Evolutionary conservation across 768 basidiomycete genomes (phyloP), one percentile per base, ranked within the genome.

Genomic region (Chalciporus pseudorubinellus): DNA sequence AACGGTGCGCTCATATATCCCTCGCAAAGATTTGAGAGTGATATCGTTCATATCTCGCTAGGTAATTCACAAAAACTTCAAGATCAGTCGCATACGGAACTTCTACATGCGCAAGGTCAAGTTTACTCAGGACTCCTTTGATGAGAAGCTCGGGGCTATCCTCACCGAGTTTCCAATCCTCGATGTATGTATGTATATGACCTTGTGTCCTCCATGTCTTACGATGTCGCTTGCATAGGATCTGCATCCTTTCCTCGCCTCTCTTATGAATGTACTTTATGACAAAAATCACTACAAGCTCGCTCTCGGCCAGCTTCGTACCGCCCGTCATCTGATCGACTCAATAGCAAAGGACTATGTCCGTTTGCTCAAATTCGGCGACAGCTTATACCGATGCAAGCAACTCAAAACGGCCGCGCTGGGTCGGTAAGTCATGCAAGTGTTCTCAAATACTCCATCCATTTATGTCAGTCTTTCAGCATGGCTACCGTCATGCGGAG

Each of bases 271-370:
- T 71, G 97, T 99, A 14, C 81, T 99, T 38, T 99, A 99, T 72
- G 97, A 99, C 80, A 98, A 98, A 75, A 98, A 98, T 67, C 95
- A 99, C 68, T 98, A 98, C 83, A 98, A 98, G 74, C 89, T 99
- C 46, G 97, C 97, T 3, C 77, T 99, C 39, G 95, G 97, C 53
- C 97, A 99, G 67, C 83, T 99, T 52, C 87, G 95, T 58, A 99
- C 97, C 1, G 91, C 91, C 2, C 80, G 89, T 34, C 97, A 99
- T 81, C 77, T 99, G 45, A 97, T 98, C 62, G 94, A 97, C 72
- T 92, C 95, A 33, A 89, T 99, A 51, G 92, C 89, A 40, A 98
- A 98, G 68, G 97, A 99, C 70, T 98, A 98, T 72, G 87, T 91
- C 57, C 87, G 95, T 51, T 76, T 99, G 48, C 82, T 99, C 64